Evolutionary conservation across 257 asterid genomes (phyloP).

Genomic region (Buddleja alternifolia): DNA sequence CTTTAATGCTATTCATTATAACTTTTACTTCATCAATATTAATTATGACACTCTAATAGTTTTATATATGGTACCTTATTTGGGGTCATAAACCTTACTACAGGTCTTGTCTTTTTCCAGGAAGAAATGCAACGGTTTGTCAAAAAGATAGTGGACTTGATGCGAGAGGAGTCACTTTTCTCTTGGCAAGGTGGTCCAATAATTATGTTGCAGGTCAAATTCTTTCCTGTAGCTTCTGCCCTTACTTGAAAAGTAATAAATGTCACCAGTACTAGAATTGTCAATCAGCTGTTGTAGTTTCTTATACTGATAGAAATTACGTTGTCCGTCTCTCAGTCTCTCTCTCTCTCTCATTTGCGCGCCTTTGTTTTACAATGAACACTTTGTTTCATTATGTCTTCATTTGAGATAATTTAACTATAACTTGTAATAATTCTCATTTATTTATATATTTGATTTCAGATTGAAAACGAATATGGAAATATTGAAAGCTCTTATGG

Average conservation of each 20-base stretch:
- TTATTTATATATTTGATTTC: slow-evolving; percentile 37
- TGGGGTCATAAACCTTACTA: slow-evolving; percentile 8
- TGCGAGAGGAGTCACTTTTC: slow-evolving; percentile 76
- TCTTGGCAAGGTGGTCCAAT: slow-evolving; percentile 99
- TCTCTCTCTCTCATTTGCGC: too few relatives aligned
- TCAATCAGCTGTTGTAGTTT: slow-evolving; percentile 16
- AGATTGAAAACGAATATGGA: slow-evolving; percentile 98
- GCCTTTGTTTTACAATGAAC: background rate
- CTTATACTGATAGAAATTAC: background rate
- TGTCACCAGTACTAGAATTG: slow-evolving; percentile 16
- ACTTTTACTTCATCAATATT: background rate
- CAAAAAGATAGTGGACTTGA: slow-evolving; percentile 81
- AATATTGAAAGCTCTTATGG: slow-evolving; percentile 81
- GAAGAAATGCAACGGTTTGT: slow-evolving; percentile 94
- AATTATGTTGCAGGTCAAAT: slow-evolving; percentile 77
- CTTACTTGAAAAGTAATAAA: background rate
- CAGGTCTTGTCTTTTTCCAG: slow-evolving; percentile 44
- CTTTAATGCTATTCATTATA: background rate
- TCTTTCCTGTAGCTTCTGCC: slow-evolving; percentile 29
- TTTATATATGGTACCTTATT: slow-evolving; percentile 15
- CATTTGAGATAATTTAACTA: slow-evolving; percentile 16
- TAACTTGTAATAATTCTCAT: slow-evolving; percentile 13
- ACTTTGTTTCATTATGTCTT: background rate
- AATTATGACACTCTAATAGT: background rate
- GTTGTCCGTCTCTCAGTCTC: too few relatives aligned